phyloP scores from a whole-genome alignment of 2,329 filamentous ascomycete species.

The Penicillium italicum region DNA sequence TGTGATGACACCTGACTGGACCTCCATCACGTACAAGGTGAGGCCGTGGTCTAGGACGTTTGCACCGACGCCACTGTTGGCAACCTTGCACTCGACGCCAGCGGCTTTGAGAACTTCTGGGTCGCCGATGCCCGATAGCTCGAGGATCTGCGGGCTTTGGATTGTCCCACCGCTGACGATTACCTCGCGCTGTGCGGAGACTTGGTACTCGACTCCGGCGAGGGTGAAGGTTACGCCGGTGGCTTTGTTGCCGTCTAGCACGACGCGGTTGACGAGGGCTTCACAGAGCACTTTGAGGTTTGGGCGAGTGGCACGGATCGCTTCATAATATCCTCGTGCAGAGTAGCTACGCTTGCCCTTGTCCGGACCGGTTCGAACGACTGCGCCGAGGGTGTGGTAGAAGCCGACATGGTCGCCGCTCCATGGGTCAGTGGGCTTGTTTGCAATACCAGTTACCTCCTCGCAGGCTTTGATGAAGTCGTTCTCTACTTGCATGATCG shows the following conservation, averaged over 20 bases:
- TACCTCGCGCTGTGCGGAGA: slow-evolving; percentile 48
- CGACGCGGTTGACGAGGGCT: slow-evolving; percentile 40
- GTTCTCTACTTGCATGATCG: slow-evolving; percentile 15
- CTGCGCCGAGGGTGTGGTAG: slow-evolving; percentile 34
- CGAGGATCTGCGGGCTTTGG: slow-evolving; percentile 56
- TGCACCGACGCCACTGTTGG: slow-evolving; percentile 46
- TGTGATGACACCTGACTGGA: slow-evolving; percentile 8
- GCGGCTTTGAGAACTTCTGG: slow-evolving; percentile 39
- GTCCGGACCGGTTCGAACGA: slow-evolving; percentile 30
- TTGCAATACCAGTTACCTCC: slow-evolving; percentile 7
- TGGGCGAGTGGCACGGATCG: slow-evolving; percentile 31
- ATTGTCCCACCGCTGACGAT: slow-evolving; percentile 58
- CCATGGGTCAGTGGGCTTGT: slow-evolving; percentile 31
- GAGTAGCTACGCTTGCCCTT: slow-evolving; percentile 41
- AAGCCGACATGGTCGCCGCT: slow-evolving; percentile 34
- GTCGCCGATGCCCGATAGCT: slow-evolving; percentile 59
- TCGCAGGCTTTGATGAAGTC: slow-evolving; percentile 21
- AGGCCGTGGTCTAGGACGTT: slow-evolving; percentile 48
- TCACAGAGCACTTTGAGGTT: slow-evolving; percentile 49
- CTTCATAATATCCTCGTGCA: slow-evolving; percentile 38
- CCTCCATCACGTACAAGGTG: slow-evolving; percentile 11
- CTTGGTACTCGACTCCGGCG: slow-evolving; percentile 34
- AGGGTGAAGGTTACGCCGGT: slow-evolving; percentile 45
- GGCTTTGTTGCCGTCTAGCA: slow-evolving; percentile 17
- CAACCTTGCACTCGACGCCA: slow-evolving; percentile 42